Conservation (phyloP, 345 rosid species). For the Lenwebbia sp. region DNA sequence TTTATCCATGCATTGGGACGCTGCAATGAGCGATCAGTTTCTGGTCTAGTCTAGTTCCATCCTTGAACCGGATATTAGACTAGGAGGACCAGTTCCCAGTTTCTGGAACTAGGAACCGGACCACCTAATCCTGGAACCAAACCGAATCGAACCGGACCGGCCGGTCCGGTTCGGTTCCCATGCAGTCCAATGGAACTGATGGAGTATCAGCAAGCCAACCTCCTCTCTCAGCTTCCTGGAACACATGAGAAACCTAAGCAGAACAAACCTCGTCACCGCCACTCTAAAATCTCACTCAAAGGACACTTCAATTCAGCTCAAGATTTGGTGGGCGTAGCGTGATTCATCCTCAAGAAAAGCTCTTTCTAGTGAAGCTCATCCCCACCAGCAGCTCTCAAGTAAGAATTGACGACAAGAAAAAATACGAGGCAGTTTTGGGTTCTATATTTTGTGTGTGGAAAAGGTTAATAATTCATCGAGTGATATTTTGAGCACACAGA, state of each 20-base stretch:
- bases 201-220: background rate
- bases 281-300: background rate
- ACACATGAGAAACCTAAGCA: background rate
- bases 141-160: no score
- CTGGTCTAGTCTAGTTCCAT: no score
- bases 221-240: constrained; percentile 1
- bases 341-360: no score
- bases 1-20: no score
- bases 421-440: background rate
- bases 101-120: no score
- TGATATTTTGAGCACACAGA: background rate
- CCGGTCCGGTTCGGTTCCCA: no score
- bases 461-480: background rate
- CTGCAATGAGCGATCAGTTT: no score
- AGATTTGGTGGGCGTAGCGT: background rate
- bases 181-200: no score
- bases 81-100: no score
- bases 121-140: no score
- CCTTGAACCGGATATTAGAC: no score
- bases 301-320: background rate
- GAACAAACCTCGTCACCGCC: background rate
- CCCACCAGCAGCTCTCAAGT: background rate
- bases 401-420: background rate
- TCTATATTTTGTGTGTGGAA: background rate
- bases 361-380: background rate